phyloP scores from a whole-genome alignment of 345 rosid genomes.

The Hevea brasiliensis region DNA sequence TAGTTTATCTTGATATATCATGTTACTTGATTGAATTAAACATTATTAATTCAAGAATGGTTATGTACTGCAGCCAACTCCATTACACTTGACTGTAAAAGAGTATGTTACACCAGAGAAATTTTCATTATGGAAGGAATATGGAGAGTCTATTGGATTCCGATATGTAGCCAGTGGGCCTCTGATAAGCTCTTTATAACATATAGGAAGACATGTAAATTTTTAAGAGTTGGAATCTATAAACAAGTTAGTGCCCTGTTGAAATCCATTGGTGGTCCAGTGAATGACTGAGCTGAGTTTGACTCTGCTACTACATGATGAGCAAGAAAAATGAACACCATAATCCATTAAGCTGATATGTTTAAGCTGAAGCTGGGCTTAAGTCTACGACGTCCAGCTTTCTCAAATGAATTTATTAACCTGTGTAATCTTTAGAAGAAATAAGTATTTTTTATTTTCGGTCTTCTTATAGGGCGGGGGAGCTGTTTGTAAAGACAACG shows the following conservation, averaged over 20 bases:
- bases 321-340: too few species aligned
- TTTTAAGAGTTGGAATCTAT: too few species aligned
- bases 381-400: too few species aligned
- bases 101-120: conserved; percentile 94
- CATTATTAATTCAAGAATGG: not conserved
- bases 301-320: too few species aligned
- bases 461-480: conserved; percentile 94
- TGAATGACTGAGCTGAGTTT: too few species aligned
- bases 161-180: conserved; percentile 98
- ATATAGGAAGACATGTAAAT: too few species aligned
- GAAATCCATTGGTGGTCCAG: too few species aligned
- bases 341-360: too few species aligned
- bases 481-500: conserved; percentile 91
- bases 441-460: conserved; percentile 21
- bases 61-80: conserved; percentile 75
- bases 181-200: conserved; percentile 50
- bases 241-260: too few species aligned
- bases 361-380: too few species aligned
- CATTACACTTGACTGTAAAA: conserved; percentile 90
- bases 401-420: too few species aligned
- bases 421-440: too few species aligned
- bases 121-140: conserved; percentile 89
- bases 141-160: conserved; percentile 94
- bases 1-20: not conserved
- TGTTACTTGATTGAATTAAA: not conserved